Conservation (phyloP, 305 asterid genomes). For the Fraxinus paxiana region DNA sequence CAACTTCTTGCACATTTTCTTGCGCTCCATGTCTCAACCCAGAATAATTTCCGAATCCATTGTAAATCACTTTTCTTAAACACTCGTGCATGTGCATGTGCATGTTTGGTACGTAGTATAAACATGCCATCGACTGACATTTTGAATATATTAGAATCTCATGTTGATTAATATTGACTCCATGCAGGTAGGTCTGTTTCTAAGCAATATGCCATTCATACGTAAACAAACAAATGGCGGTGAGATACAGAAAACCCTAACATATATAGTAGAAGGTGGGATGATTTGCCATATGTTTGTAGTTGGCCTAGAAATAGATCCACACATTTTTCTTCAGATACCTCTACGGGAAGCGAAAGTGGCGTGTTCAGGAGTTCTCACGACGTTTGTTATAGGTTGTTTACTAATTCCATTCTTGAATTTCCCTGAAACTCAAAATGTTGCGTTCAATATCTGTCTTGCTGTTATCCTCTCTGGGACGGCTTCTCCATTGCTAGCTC, state of each 20-base stretch:
- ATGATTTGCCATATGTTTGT: constrained; percentile 91
- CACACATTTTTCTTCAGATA: constrained; percentile 58
- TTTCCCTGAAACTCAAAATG: constrained; percentile 31
- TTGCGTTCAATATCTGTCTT: constrained; percentile 58
- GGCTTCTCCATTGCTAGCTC: constrained; percentile 59
- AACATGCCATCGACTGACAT: not conserved
- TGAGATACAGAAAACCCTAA: constrained; percentile 51
- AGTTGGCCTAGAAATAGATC: constrained; percentile 76
- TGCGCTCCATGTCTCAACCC: constrained; percentile 74
- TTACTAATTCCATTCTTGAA: constrained; percentile 42
- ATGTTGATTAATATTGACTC: not conserved
- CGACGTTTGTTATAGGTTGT: constrained; percentile 59
- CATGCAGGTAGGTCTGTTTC: constrained; percentile 68
- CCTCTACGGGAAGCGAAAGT: constrained; percentile 73
- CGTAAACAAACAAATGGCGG: constrained; percentile 31
- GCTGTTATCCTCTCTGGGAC: constrained; percentile 61
- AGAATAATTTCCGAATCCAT: constrained; percentile 74
- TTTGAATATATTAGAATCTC: not conserved
- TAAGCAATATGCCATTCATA: constrained; percentile 58
- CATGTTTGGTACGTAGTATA: not conserved
- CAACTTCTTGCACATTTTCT: constrained; percentile 63
- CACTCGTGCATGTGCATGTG: not conserved
- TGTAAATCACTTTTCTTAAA: constrained; percentile 30
- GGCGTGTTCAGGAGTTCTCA: constrained; percentile 58
- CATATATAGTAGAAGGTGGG: constrained; percentile 68